A percentile compares a stretch with the other conserved stretches of the same genome.
phyloP scores from a whole-genome alignment of 306 rosid species.

The Gynostemma pentaphyllum region DNA sequence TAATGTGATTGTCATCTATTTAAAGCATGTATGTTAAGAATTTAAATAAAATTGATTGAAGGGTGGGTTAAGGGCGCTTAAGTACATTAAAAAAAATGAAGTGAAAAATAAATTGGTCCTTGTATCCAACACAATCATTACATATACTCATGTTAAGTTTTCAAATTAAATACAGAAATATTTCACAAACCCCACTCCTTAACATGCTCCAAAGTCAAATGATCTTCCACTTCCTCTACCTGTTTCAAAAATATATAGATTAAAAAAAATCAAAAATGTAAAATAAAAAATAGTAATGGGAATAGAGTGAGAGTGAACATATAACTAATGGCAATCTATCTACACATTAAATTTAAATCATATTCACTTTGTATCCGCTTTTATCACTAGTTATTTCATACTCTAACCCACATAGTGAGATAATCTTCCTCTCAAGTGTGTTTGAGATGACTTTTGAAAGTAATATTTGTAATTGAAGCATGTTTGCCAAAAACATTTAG shows the following conservation, averaged over 20 bases:
- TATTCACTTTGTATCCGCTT: too few species aligned
- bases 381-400: too few species aligned
- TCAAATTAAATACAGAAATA: slow-evolving; percentile 7
- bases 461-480: too few species aligned
- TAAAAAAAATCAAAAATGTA: background rate
- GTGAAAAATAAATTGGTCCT: slow-evolving; percentile 4
- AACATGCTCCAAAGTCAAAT: background rate
- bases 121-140: slow-evolving; percentile 5
- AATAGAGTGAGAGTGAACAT: background rate
- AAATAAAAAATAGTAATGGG: background rate
- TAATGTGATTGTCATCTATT: too few species aligned
- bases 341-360: too few species aligned
- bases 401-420: too few species aligned
- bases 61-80: background rate
- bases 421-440: too few species aligned
- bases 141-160: slow-evolving; percentile 7
- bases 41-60: background rate
- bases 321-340: too few species aligned
- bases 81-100: background rate
- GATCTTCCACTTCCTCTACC: slow-evolving; percentile 6
- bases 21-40: too few species aligned
- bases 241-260: background rate
- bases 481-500: too few species aligned
- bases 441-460: too few species aligned
- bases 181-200: slow-evolving; percentile 2